Evolutionary conservation across 306 rosid genomes (phyloP), one percentile per base, ranked within the genome.

Genomic region (Spatholobus suberectus): DNA sequence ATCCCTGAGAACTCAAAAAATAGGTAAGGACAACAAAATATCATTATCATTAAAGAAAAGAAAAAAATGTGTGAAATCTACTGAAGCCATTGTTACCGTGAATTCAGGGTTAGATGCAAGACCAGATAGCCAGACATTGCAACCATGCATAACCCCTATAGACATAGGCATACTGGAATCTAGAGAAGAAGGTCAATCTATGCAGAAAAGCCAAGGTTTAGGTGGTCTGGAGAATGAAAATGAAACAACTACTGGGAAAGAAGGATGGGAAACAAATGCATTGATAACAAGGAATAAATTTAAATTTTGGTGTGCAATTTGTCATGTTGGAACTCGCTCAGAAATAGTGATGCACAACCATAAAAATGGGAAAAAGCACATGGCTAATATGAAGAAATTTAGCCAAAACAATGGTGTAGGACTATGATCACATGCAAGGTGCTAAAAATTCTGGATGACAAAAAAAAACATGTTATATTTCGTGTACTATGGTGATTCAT

Each of bases 281-380:
- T 3, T 3, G 1, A 13, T 2, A 5, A 57, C 54, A 43, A 85
- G 24, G 38, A 63, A 15, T n/a, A 81, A 40, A 23, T 58, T 61
- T 8, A 57, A 74, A 75, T 73, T 86, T 18, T 86, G 89, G 87
- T 92, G 94, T 67, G 87, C 85, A 38, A 9, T 63, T 14, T 90
- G 94, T 85, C 73, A 81, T 47, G 76, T 88, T 55, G 78, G 85
- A 29, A 24, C 90, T 74, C 0, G 0, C 37, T 32, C 61, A 9
- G 13, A 4, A 12, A 8, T 0, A 1, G 84, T 77, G 67, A 85
- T 90, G 94, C 83, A 80, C n/a, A n/a, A 11, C 76, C 96, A 92
- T 70, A 24, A 23, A 29, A 80, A 20, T 5, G 92, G 91, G 62
- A 88, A 49, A 86, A 88, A 80, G 21, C 96, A 90, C 69, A 1